Evolutionary conservation across 495 filamentous ascomycete genomes (phyloP), one percentile per base, ranked within the genome.

Genomic region (Aspergillus affinis): DNA sequence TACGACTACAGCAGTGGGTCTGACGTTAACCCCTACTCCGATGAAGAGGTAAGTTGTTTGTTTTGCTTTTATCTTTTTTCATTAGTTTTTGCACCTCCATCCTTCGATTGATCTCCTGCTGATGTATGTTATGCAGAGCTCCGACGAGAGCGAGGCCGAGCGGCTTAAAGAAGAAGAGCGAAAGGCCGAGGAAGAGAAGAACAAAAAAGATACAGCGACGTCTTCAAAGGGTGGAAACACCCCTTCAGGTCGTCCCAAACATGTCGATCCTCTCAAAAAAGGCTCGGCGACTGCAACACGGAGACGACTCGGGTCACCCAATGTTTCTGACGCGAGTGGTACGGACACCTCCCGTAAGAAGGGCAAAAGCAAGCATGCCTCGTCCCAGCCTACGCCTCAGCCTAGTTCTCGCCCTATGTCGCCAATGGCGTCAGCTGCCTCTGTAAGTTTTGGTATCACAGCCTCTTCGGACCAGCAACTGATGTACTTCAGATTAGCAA

Each of bases 341-440:
- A 93, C 89, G 61, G 94, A 98, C 68, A 89, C 89, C 1, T 83
- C 86, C 21, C 90, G 90, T 47, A 96, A 96, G 79, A 97, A 96
- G 82, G 79, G 83, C 45, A 96, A 94, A 76, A 90, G 86, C 69
- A 85, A 84, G 56, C 81, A 85, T 60, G 67, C 65, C n/a, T 64
- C 68, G 44, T 70, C 80, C 6, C 78, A 77, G 51, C 65, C 73
- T 2, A 78, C 76, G 17, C 82, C 86, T 7, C 83, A 87, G 58
- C 75, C 87, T 13, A 76, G 75, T 17, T 86, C 83, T 27, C 79
- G 81, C 47, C 82, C 78, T 9, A 80, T 83, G 41, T 84, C 82
- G 23, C 79, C 74, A 52, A 73, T 65, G 51, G 70, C 72, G 53
- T 65, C 65, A 48, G 69, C 63, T 58, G 63, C 67, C 55, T 69